A percentile compares a stretch with the other conserved stretches of the same genome.
phyloP scores from a whole-genome alignment of 148 eudicot genomes.

The Bassia scoparia region DNA sequence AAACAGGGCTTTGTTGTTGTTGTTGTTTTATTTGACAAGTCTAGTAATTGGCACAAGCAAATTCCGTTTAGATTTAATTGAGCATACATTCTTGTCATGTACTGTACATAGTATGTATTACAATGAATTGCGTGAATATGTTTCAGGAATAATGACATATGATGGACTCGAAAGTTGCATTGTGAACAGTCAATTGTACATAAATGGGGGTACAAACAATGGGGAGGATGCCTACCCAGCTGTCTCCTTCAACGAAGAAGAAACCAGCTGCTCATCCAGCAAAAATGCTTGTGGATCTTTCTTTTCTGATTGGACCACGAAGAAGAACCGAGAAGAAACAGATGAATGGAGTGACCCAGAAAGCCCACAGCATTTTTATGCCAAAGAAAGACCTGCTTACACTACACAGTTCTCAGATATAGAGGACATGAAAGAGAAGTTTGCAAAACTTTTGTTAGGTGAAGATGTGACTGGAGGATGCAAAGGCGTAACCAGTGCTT shows the following conservation, averaged over 20 bases:
- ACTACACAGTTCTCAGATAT: constrained; percentile 46
- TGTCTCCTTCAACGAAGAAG: constrained; percentile 58
- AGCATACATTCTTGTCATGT: not conserved
- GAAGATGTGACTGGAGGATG: constrained; percentile 87
- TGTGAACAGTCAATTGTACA: constrained; percentile 46
- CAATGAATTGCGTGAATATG: not conserved
- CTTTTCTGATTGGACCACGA: constrained; percentile 53
- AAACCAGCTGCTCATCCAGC: constrained; percentile 76
- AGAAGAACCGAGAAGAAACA: constrained; percentile 45
- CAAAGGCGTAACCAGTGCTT: constrained; percentile 60
- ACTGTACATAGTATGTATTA: no score
- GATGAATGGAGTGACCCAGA: constrained; percentile 48
- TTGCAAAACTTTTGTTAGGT: constrained; percentile 79
- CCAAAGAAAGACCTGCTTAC: constrained; percentile 41
- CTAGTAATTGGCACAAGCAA: not conserved
- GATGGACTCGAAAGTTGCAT: constrained; percentile 91
- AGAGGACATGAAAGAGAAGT: constrained; percentile 72
- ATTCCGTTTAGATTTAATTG: not conserved
- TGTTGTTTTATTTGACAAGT: no score
- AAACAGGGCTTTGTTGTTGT: no score
- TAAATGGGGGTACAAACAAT: constrained; percentile 42
- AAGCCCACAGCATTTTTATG: constrained; percentile 45
- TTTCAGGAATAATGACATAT: constrained; percentile 73
- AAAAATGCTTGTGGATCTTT: constrained; percentile 54
- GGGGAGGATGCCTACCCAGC: constrained; percentile 44